Percentiles rank a stretch among this genome's conserved stretches.
These are phyloP conservation scores for Pichia scutulata DNA, from an alignment of 805 yeast genomes.

Conservation along the genomic window DNA sequence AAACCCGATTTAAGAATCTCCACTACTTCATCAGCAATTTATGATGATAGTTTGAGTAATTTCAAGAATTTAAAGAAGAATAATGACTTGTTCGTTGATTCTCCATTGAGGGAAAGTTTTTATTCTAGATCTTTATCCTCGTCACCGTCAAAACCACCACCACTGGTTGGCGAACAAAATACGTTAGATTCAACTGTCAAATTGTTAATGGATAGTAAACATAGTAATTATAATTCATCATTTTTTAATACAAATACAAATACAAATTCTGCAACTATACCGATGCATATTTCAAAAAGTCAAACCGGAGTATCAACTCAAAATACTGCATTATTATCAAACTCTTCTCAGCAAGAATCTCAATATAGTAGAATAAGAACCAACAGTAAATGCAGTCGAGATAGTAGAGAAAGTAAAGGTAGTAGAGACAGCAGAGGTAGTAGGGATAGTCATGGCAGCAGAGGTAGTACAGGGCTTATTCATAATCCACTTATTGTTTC, in stretches of 20 bases:
- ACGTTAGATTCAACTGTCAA: slow-evolving; percentile 4
- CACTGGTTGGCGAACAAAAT: slow-evolving; percentile 1
- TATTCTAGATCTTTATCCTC: slow-evolving; percentile 4
- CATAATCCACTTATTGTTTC: background rate
- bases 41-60: slow-evolving; percentile 23
- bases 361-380: background rate
- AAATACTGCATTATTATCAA: background rate
- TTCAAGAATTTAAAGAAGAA: slow-evolving; percentile 24
- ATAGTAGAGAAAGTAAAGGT: slow-evolving; percentile 3
- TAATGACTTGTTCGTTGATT: slow-evolving; percentile 18
- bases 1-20: slow-evolving; percentile 29
- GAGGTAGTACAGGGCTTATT: slow-evolving; percentile 8
- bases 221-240: background rate
- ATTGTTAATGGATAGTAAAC: slow-evolving; percentile 6
- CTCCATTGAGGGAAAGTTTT: slow-evolving; percentile 10
- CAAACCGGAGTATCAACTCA: background rate
- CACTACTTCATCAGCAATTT: slow-evolving; percentile 18
- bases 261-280: background rate
- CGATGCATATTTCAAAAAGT: background rate
- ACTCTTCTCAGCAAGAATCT: background rate
- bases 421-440: slow-evolving; percentile 3
- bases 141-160: slow-evolving; percentile 8
- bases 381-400: background rate
- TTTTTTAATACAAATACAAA: too few relatives aligned
- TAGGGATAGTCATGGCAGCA: slow-evolving; percentile 3